Base-by-base conservation (phyloP, 2,329 filamentous ascomycete genomes). In the Xylariaceae sp. region DNA sequence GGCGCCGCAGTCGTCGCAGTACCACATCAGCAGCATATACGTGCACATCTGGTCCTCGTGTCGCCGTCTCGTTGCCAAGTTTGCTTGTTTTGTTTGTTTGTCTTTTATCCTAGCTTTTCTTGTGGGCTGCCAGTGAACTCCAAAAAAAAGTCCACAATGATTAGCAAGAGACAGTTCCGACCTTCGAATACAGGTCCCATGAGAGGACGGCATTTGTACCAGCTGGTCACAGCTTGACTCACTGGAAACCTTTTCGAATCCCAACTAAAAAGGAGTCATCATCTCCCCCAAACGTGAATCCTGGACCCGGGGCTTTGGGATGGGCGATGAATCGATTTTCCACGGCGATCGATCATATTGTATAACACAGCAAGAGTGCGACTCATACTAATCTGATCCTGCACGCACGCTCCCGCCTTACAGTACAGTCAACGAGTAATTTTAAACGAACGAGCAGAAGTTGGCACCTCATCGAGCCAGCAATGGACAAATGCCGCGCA, bases 21-120 rank as follows among this genome's bases (percentile, higher is more conserved):
- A 59, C 55, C 55, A 59, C 44, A 55, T 57, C 5, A 57, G 42
- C 23, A 55, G 34, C 53, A 58, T 50, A 31, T 56, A 58, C 21
- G 46, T 44, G 34, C 55, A 58, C 55, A 58, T 58, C 31, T 48
- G 21, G 41, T 32, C 29, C 26, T 29, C 24, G 17, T 39, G 17
- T 26, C 29, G 18, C 32, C 16, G 11, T 40, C 17, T 26, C 30
- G 18, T 40, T n/a, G n/a, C n/a, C n/a, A n/a, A n/a, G n/a, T n/a
- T n/a, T n/a, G n/a, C n/a, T n/a, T n/a, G n/a, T n/a, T n/a, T n/a
- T n/a, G n/a, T n/a, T n/a, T n/a, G n/a, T n/a, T n/a, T n/a, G n/a
- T n/a, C n/a, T n/a, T n/a, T n/a, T n/a, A n/a, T n/a, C n/a, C n/a
- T n/a, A n/a, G n/a, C n/a, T n/a, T n/a, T n/a, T n/a, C n/a, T n/a